These are phyloP conservation scores for Avena sativa DNA, from an alignment of 176 grass and related monocot species.

Conservation along the genomic window DNA sequence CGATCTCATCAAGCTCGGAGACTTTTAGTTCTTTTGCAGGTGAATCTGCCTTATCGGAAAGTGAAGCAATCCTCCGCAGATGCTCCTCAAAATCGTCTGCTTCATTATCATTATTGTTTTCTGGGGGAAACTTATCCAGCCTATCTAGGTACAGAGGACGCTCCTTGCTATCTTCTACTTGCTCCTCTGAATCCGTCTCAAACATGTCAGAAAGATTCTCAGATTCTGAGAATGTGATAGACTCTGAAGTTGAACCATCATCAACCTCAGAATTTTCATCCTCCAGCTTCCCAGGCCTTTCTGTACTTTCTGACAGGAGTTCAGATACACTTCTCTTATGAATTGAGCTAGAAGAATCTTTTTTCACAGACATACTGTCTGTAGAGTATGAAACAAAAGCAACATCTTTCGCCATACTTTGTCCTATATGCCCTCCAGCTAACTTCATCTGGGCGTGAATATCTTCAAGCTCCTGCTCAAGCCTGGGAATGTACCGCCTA, in stretches of 20 bases:
- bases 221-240: constrained; percentile 64
- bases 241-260: constrained; percentile 61
- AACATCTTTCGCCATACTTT: constrained; percentile 25
- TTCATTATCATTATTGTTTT: constrained; percentile 54
- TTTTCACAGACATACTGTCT: constrained; percentile 25
- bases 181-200: constrained; percentile 84
- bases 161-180: constrained; percentile 51
- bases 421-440: constrained; percentile 48
- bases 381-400: constrained; percentile 40
- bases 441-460: constrained; percentile 80
- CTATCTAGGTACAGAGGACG: constrained; percentile 68
- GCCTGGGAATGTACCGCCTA: constrained; percentile 79
- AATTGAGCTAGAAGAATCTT: constrained; percentile 26
- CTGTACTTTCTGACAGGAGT: constrained; percentile 48
- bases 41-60: constrained; percentile 64
- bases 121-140: constrained; percentile 78
- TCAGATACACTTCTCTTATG: constrained; percentile 45
- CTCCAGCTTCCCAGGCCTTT: constrained; percentile 44
- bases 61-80: constrained; percentile 73
- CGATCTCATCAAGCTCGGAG: constrained; percentile 84
- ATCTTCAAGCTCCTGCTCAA: constrained; percentile 87
- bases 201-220: constrained; percentile 93
- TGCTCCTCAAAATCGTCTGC: constrained; percentile 90
- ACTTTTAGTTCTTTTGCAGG: constrained; percentile 76
- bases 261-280: constrained; percentile 50